Evolutionary conservation across 1,139 yeast species (phyloP), one percentile per base, ranked within the genome.

Genomic region (Ogataea hybrid): DNA sequence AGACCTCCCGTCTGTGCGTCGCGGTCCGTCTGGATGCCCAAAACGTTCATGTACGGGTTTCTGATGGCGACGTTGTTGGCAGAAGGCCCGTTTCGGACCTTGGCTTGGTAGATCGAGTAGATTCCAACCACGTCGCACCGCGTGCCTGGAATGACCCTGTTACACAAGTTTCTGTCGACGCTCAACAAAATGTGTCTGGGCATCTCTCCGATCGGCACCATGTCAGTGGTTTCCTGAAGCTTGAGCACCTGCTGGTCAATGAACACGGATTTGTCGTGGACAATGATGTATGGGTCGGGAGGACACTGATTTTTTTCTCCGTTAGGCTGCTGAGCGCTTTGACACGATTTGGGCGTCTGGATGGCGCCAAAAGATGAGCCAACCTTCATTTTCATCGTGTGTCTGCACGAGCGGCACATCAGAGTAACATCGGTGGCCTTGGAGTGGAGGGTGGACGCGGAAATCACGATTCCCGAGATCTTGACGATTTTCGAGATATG

Each of bases 141-240:
- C 0, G 95, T 87, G 35, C 99, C 99, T 0, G 99, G 99, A 25
- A 90, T 86, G 23, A 92, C 92, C 51, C 78, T 81, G 67, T 92
- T 92, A 20, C 97, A 84, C 62, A 92, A 70, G 53, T 87, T 86
- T 51, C 98, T 76, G 61, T 94, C 98, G 16, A 90, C 87, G 38
- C 94, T 87, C 52, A 94, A 71, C 48, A 88, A 64, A 39, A 94
- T 84, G 58, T 92, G 96, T 54, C 99, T 79, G 11, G 99, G 99
- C 90, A 92, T 84, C 68, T 92, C 99, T 50, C 99, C 98, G 16
- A 92, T 96, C 2, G 98, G 99, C 1, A 92, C 97, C 84, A 87
- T 85, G 62, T 92, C 98, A 11, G 98, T 97, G 12, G 95, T 76
- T 61, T 92, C 99, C 63, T 92, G 99, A 42, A 94, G 72, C 62